Evolutionary conservation across 129 eudicot genomes (phyloP).

Genomic region (Helichrysum umbraculigerum): DNA sequence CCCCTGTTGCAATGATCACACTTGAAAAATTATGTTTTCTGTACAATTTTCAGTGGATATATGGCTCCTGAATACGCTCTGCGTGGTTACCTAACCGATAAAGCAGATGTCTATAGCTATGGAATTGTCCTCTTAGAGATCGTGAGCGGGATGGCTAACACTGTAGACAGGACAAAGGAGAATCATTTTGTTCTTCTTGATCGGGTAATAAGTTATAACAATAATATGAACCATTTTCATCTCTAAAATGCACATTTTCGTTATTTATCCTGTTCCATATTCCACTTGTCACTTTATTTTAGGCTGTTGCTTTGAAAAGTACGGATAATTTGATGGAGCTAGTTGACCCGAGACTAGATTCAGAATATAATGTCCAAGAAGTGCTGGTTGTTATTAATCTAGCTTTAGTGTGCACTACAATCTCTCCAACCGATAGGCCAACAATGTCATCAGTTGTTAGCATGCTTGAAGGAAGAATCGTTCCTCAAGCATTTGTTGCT

Average conservation of each 20-base stretch:
- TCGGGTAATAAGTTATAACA: constrained; percentile 49
- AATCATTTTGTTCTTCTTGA: constrained; percentile 59
- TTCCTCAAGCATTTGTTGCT: constrained; percentile 11
- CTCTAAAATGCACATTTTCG: neutral
- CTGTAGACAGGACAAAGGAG: constrained; percentile 39
- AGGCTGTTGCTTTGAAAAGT: constrained; percentile 48
- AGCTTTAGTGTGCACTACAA: constrained; percentile 46
- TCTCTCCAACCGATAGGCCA: constrained; percentile 45
- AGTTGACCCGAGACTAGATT: constrained; percentile 48
- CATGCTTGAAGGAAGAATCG: constrained; percentile 55
- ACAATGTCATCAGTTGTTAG: constrained; percentile 61
- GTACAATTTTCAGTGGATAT: constrained; percentile 56
- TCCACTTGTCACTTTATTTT: neutral
- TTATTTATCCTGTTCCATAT: neutral
- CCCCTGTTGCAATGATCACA: neutral
- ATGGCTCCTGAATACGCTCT: constrained; percentile 92
- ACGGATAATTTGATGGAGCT: constrained; percentile 46
- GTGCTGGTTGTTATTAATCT: constrained; percentile 39
- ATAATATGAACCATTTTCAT: neutral
- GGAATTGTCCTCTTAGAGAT: constrained; percentile 69
- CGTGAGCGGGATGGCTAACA: constrained; percentile 60
- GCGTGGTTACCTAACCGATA: constrained; percentile 69
- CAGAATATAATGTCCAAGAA: constrained; percentile 38
- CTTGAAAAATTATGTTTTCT: neutral
- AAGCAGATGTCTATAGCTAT: constrained; percentile 83